These are phyloP conservation scores for Zizania palustris DNA, from an alignment of 202 grass and related monocot species.

Conservation along the genomic window DNA sequence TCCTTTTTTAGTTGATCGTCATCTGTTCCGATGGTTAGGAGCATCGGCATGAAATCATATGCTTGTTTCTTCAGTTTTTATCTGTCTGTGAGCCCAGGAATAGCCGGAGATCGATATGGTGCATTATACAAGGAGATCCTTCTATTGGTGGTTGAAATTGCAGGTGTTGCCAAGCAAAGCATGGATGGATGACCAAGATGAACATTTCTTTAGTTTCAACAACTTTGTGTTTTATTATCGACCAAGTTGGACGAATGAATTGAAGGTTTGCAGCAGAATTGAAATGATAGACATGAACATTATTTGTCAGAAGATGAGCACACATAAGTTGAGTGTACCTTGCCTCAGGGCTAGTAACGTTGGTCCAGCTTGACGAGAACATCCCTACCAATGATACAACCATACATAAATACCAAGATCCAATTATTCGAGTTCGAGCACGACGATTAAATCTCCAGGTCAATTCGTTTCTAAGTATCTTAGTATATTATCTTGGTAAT, in stretches of 20 bases:
- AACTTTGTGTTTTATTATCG: conserved; percentile 27
- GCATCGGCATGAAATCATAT: conserved; percentile 6
- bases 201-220: background rate
- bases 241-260: conserved; percentile 44
- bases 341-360: conserved; percentile 76
- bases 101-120: background rate
- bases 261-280: background rate
- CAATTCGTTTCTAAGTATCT: too few relatives aligned
- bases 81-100: background rate
- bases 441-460: too few relatives aligned
- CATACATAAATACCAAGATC: too few relatives aligned
- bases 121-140: conserved; percentile 5
- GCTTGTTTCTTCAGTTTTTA: conserved; percentile 22
- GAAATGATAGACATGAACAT: background rate
- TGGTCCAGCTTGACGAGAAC: too few relatives aligned
- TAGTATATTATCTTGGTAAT: too few relatives aligned
- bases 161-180: background rate
- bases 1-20: background rate
- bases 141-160: conserved; percentile 19
- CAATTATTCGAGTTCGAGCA: too few relatives aligned
- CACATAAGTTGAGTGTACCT: conserved; percentile 32
- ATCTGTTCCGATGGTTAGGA: conserved; percentile 23
- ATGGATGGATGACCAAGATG: background rate
- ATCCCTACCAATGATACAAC: too few relatives aligned
- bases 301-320: background rate